Evolutionary conservation across 345 rosid genomes (phyloP).

Genomic region (Camelina hispida): DNA sequence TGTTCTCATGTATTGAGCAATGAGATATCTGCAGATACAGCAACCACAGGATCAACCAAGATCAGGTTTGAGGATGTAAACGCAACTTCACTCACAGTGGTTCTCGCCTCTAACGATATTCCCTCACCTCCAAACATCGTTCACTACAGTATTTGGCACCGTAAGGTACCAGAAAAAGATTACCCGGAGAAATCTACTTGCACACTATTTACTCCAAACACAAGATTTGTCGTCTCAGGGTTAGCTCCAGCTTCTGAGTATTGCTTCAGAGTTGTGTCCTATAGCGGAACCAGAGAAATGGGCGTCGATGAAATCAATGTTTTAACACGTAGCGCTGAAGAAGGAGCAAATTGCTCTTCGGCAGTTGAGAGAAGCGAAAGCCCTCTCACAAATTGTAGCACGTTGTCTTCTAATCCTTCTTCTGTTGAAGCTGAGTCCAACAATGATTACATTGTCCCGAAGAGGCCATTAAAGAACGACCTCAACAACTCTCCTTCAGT

Average conservation of each 20-base stretch:
- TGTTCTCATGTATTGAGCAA: constrained; percentile 41
- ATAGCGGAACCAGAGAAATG: constrained; percentile 55
- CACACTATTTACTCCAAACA: constrained; percentile 61
- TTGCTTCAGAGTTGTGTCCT: constrained; percentile 64
- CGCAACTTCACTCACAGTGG: constrained; percentile 67
- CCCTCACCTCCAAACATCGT: constrained; percentile 48
- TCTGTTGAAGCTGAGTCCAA: constrained; percentile 94
- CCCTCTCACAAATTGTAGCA: constrained; percentile 90
- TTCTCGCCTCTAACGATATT: constrained; percentile 54
- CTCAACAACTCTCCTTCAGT: constrained; percentile 18
- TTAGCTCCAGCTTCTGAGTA: constrained; percentile 72
- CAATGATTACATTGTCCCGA: constrained; percentile 44
- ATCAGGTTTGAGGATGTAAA: constrained; percentile 71
- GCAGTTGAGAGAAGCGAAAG: constrained; percentile 84
- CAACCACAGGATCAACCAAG: constrained; percentile 45
- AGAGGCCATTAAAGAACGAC: constrained; percentile 14
- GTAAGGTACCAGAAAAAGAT: constrained; percentile 54
- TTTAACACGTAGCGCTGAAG: constrained; percentile 48
- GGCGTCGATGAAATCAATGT: constrained; percentile 58
- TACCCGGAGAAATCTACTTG: constrained; percentile 77
- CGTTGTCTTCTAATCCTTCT: constrained; percentile 73
- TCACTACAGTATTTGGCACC: constrained; percentile 82
- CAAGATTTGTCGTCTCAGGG: constrained; percentile 66
- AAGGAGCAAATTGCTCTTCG: constrained; percentile 48
- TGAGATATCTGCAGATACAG: constrained; percentile 47